Evolutionary conservation across 2,329 filamentous ascomycete genomes (phyloP).

Genomic region (Cryphonectria naterciae): DNA sequence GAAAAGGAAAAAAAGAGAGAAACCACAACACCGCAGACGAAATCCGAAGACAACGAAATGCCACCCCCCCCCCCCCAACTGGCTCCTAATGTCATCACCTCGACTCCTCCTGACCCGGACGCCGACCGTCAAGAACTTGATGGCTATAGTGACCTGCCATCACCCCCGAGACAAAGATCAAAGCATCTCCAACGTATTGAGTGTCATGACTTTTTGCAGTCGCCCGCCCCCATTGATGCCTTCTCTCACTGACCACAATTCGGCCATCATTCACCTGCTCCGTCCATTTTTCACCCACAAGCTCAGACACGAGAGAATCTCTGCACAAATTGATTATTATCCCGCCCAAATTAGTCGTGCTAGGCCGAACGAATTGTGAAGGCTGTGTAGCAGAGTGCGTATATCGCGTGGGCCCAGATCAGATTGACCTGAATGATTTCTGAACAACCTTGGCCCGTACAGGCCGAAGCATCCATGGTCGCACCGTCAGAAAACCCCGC

Average conservation of each 20-base stretch:
- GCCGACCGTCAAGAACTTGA: constrained; percentile 30
- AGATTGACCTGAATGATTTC: constrained; percentile 68
- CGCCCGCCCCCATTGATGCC: constrained; percentile 66
- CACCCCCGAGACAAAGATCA: constrained; percentile 58
- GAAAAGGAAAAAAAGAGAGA: constrained; percentile 25
- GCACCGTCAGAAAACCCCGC: constrained; percentile 67
- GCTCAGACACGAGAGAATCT: constrained; percentile 61
- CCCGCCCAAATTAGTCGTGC: constrained; percentile 71
- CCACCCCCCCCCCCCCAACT: neutral
- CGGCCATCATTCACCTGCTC: constrained; percentile 60
- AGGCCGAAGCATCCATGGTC: constrained; percentile 73
- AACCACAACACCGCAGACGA: constrained; percentile 28
- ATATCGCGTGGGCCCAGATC: constrained; percentile 63
- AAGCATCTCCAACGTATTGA: constrained; percentile 75
- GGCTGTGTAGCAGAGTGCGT: constrained; percentile 64
- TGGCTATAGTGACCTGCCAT: constrained; percentile 36
- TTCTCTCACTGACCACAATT: constrained; percentile 48
- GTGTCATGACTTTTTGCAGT: constrained; percentile 57
- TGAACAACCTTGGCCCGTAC: constrained; percentile 59
- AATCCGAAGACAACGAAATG: constrained; percentile 16
- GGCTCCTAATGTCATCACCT: constrained; percentile 3
- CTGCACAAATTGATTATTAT: constrained; percentile 63
- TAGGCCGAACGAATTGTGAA: constrained; percentile 64
- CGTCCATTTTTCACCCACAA: constrained; percentile 66
- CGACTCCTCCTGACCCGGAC: neutral